phyloP scores from a whole-genome alignment of 495 filamentous ascomycete species.

The Penicillium malachiteum region DNA sequence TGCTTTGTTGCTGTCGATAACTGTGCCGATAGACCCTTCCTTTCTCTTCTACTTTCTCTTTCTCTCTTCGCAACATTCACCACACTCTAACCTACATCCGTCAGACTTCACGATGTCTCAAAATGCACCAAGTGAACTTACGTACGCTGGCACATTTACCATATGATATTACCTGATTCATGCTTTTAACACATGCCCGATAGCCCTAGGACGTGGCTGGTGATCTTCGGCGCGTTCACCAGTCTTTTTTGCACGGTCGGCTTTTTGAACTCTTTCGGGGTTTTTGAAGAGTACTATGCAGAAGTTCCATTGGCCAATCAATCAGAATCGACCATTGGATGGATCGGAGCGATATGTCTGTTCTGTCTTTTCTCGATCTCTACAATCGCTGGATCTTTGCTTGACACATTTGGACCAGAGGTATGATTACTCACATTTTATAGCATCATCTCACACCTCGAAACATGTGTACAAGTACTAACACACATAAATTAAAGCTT shows the following conservation, averaged over 20 bases:
- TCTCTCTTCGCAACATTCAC: too few relatives aligned
- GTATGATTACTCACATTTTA: constrained; percentile 9
- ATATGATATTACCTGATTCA: too few relatives aligned
- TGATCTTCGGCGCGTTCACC: constrained; percentile 27
- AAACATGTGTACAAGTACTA: background rate
- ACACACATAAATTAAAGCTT: constrained; percentile 16
- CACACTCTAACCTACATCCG: background rate
- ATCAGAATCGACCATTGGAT: constrained; percentile 53
- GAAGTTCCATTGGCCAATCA: constrained; percentile 44
- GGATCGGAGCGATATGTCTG: constrained; percentile 56
- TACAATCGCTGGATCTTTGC: constrained; percentile 29
- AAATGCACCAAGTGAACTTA: background rate
- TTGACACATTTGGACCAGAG: constrained; percentile 40
- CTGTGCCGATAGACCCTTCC: too few relatives aligned
- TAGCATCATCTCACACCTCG: background rate
- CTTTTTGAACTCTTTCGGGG: constrained; percentile 53
- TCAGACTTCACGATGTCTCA: background rate
- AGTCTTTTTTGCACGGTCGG: constrained; percentile 55
- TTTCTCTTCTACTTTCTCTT: too few relatives aligned
- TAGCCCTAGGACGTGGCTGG: constrained; percentile 26
- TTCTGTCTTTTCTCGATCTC: constrained; percentile 42
- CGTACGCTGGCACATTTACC: background rate
- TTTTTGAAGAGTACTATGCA: constrained; percentile 63
- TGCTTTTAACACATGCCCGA: background rate
- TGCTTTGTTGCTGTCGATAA: too few relatives aligned